Conservation (phyloP, 1,284 basidiomycete genomes). For the Ustilago esculenta region DNA sequence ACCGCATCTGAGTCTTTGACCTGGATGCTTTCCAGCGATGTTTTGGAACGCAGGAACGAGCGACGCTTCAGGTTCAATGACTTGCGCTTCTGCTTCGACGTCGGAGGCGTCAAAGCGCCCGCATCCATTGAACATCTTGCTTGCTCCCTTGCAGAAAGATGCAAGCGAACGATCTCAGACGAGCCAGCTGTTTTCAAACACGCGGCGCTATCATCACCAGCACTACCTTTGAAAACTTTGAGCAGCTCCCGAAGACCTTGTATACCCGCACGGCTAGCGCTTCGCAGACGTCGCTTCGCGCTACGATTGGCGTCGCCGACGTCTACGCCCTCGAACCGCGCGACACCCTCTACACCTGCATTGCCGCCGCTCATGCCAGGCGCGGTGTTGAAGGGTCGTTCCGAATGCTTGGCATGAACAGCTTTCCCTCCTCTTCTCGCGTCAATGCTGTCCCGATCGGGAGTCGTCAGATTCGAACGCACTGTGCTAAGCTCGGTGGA, state of each 20-base stretch:
- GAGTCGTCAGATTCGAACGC: constrained; percentile 5
- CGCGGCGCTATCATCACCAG: constrained; percentile 1
- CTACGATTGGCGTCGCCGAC: constrained; percentile 37
- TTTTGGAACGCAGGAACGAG: constrained; percentile 33
- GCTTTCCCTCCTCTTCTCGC: not conserved
- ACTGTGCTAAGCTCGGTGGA: not conserved
- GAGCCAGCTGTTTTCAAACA: not conserved
- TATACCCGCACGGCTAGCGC: constrained; percentile 50
- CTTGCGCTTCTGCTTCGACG: constrained; percentile 28
- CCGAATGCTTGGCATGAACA: not conserved
- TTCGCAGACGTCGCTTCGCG: constrained; percentile 46
- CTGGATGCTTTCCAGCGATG: constrained; percentile 26
- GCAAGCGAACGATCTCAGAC: not conserved
- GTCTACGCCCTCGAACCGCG: constrained; percentile 9
- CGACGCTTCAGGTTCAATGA: constrained; percentile 40
- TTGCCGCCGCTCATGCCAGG: constrained; percentile 5
- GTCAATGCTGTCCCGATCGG: constrained; percentile 4
- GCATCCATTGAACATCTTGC: constrained; percentile 14
- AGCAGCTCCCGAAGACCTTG: constrained; percentile 51
- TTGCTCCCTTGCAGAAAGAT: no score
- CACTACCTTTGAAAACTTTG: constrained; percentile 30
- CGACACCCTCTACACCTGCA: constrained; percentile 2
- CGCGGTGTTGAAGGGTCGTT: constrained; percentile 23
- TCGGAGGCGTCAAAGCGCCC: constrained; percentile 3
- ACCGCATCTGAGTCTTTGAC: not conserved